These are phyloP conservation scores for Usnea hakonensis DNA, from an alignment of 495 filamentous ascomycete species.

Conservation along the genomic window DNA sequence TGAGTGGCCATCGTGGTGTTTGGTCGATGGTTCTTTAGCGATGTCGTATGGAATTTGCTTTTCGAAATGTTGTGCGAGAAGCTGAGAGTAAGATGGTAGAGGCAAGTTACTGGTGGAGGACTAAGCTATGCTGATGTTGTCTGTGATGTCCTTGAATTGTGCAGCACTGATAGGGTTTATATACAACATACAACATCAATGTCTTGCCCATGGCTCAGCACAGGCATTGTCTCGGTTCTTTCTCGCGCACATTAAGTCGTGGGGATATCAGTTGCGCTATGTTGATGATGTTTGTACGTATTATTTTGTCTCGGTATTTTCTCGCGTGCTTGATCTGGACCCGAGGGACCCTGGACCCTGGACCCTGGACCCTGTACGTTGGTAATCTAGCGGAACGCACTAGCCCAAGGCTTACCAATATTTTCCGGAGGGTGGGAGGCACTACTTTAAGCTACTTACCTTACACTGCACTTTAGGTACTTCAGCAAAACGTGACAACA, in stretches of 20 bases:
- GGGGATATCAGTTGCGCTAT: no score
- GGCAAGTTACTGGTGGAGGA: neutral
- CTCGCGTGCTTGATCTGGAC: no score
- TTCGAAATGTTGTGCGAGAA: neutral
- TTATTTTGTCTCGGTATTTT: no score
- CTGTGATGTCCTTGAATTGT: neutral
- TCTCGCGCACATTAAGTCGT: slow-evolving; percentile 3
- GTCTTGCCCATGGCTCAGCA: neutral
- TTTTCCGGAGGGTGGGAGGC: no score
- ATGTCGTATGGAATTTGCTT: neutral
- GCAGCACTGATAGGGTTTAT: slow-evolving; percentile 1
- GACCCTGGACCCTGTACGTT: no score
- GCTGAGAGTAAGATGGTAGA: neutral
- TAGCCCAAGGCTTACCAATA: no score
- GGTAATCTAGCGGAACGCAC: no score
- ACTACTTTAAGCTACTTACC: no score
- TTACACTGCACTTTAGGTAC: no score
- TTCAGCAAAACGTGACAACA: neutral
- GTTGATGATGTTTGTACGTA: no score
- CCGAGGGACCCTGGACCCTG: no score
- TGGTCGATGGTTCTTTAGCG: neutral
- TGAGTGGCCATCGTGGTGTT: neutral
- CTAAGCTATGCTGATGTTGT: neutral
- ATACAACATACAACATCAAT: neutral
- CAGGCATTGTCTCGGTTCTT: slow-evolving; percentile 1